Conservation (phyloP, 2,329 filamentous ascomycete species). For the Fusarium secorum region DNA sequence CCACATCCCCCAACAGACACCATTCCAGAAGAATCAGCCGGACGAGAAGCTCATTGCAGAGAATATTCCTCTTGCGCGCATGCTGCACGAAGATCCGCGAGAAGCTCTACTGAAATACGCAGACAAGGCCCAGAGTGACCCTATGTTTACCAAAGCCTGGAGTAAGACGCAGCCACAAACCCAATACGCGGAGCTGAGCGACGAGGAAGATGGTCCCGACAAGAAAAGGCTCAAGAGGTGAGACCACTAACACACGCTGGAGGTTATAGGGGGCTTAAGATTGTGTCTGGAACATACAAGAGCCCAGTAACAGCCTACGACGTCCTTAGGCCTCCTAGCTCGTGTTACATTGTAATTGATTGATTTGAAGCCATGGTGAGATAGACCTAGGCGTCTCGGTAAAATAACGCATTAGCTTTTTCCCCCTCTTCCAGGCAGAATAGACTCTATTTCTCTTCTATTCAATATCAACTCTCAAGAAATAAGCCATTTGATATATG, state of each 20-base stretch:
- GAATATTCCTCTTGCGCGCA: constrained; percentile 86
- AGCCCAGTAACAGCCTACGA: constrained; percentile 2
- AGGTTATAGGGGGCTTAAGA: background rate
- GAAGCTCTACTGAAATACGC: constrained; percentile 96
- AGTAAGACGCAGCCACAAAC: constrained; percentile 90
- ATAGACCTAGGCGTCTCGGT: background rate
- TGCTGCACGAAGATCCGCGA: constrained; percentile 95
- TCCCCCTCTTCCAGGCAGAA: background rate
- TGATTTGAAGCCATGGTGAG: background rate
- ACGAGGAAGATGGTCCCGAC: constrained; percentile 76
- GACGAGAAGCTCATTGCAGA: constrained; percentile 89
- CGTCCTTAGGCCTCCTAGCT: constrained; percentile 1
- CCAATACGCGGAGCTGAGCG: constrained; percentile 88
- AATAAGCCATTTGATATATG: background rate
- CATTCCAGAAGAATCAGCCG: constrained; percentile 88
- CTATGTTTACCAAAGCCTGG: constrained; percentile 94
- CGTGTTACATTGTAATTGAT: constrained; percentile 7
- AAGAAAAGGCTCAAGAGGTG: constrained; percentile 68
- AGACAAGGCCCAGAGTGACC: constrained; percentile 89
- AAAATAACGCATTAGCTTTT: background rate
- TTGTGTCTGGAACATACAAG: constrained; percentile 8
- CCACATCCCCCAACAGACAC: constrained; percentile 83
- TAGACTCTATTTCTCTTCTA: background rate
- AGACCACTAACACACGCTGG: constrained; percentile 35
- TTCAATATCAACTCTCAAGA: background rate